Base-by-base conservation (phyloP, 2,329 filamentous ascomycete species). In the Colletotrichum sp. region DNA sequence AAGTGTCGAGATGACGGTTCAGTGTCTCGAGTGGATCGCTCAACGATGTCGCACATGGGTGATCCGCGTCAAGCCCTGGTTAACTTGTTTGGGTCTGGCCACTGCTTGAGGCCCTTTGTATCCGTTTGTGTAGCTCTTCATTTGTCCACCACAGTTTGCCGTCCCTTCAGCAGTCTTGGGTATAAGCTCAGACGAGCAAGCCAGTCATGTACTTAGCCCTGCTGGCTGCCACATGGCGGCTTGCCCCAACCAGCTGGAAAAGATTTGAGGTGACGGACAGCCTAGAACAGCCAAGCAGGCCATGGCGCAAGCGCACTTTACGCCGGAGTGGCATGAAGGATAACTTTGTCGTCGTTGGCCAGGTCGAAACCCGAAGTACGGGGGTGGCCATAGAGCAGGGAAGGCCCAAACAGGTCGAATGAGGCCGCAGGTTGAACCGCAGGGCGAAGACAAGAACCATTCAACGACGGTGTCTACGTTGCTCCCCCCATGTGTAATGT, bases 41-140 rank as follows among this genome's bases (percentile, higher is more conserved):
- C 70, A 72, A 71, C 68, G 65, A 78, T 72, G 77, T 75, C 68
- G 75, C 75, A 75, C 77, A 77, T 76, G 66, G 70, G 63, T 44
- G 65, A 71, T 74, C 74, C 65, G 72, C 63, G 63, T 69, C 71
- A 64, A 69, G 64, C 39, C 76, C 69, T 60, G 28, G n/a, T 78
- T 75, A 68, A 59, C 71, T 48, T 55, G 59, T 72, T 78, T 65
- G 52, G 75, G 75, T 59, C 52, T 69, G 65, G 57, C 71, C 32
- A 52, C 55, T 60, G 52, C 69, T 61, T 68, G 74, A 63, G 28
- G 63, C 30, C 12, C 30, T 74, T 74, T 71, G 36, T 65, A 66
- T 61, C 60, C 27, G 36, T 36, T 52, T 32, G 19, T 61, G 60
- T 28, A 68, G 66, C 25, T 34, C 16, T 60, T 32, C 30, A 34